Evolutionary conservation across 2,329 filamentous ascomycete species (phyloP), one percentile per base, ranked within the genome.

Genomic region (Ophiostoma triangulosporum): DNA sequence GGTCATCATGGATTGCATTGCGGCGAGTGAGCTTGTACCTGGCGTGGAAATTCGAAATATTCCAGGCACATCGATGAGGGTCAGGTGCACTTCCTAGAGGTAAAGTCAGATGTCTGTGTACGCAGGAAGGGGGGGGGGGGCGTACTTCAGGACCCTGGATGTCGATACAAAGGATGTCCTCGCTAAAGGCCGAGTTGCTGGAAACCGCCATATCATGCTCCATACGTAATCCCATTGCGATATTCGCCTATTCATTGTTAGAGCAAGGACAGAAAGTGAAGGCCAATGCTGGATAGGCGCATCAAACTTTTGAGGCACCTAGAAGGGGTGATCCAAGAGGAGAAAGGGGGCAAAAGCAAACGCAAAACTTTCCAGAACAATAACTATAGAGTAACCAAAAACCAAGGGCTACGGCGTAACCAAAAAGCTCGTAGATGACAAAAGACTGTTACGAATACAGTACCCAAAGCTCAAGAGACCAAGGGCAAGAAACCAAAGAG

Each of bases 51-150:
- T 61, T 6, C 70, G 66, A 54, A 78, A 77, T n/a, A 77, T 73
- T 0, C 75, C 76, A 0, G 75, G 75, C 0, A 78, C 73, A 17
- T 78, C 75, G 5, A 77, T 77, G 6, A 78, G 65, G 0, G 74
- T 78, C 6, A 78, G 65, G 15, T 76, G 70, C 3, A 70, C 59
- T 66, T 70, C 71, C 43, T 31, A n/a, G 7, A 20, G 24, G 6
- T 4, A 4, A 6, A 4, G 20, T 29, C 12, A 46, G 40, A 20
- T 20, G 7, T 8, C 3, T n/a, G 15, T 46, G n/a, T 8, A 46
- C 26, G n/a, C 6, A 6, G 3, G 15, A 4, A 46, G 20, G 6
- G 11, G n/a, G 6, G 6, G 29, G 11, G 20, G 20, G 43, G 29
- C 43, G 8, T 46, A 46, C 43, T 0, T 68, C 49, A 0, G 74